Evolutionary conservation across 495 filamentous ascomycete genomes (phyloP).

Genomic region (Chlorociboria aeruginascens): DNA sequence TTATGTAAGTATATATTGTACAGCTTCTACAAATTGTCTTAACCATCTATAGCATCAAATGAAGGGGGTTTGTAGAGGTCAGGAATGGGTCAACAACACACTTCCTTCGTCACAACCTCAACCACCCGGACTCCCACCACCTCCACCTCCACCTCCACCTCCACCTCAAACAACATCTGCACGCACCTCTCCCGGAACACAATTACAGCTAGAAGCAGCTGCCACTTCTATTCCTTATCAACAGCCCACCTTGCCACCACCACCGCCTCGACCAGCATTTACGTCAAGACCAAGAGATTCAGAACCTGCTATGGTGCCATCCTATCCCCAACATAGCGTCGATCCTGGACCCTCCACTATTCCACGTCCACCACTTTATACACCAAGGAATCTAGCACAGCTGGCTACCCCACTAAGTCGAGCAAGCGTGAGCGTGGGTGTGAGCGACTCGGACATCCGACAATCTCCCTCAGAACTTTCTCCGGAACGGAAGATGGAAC

Average conservation of each 20-base stretch:
- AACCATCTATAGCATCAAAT: neutral
- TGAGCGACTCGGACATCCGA: neutral
- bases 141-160: neutral
- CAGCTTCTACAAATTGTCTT: too few relatives aligned
- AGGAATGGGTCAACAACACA: too few relatives aligned
- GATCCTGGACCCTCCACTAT: neutral
- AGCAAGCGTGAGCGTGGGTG: neutral
- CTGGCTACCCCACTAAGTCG: neutral
- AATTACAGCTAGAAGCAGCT: too few relatives aligned
- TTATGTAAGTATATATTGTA: constrained; percentile 1
- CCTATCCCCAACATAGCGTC: too few relatives aligned
- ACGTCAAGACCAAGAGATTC: too few relatives aligned
- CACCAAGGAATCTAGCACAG: neutral
- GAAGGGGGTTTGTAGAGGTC: neutral
- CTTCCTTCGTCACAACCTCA: neutral
- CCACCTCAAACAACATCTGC: neutral
- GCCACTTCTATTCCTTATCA: too few relatives aligned
- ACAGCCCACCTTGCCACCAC: too few relatives aligned
- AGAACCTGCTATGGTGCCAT: too few relatives aligned
- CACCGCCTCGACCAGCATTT: too few relatives aligned
- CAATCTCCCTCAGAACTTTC: constrained; percentile 11
- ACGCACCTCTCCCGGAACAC: neutral
- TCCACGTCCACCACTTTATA: constrained; percentile 4
- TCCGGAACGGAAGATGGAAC: constrained; percentile 4
- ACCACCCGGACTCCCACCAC: neutral